Conservation (phyloP, 2,329 filamentous ascomycete species). For the Cryoendolithus antarcticus region DNA sequence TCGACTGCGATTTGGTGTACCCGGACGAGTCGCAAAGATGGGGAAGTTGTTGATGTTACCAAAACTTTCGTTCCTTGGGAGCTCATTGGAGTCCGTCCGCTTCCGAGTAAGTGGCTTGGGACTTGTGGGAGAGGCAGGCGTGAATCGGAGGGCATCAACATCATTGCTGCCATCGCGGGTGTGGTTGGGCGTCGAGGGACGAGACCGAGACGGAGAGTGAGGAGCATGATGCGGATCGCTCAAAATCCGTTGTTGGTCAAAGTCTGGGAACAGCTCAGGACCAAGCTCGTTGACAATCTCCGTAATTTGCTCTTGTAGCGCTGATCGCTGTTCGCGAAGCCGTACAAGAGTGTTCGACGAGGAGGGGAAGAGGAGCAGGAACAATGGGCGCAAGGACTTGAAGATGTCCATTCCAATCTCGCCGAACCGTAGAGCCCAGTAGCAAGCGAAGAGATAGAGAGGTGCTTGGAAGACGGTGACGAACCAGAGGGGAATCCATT, state of each 20-base stretch:
- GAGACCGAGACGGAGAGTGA: constrained; percentile 2
- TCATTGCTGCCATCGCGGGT: too few species aligned
- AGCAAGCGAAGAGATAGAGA: constrained; percentile 77
- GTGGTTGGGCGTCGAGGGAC: constrained; percentile 13
- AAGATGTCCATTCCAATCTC: constrained; percentile 97
- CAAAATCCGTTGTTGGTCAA: constrained; percentile 63
- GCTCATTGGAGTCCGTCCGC: constrained; percentile 33
- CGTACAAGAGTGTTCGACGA: constrained; percentile 74
- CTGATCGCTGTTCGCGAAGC: constrained; percentile 58
- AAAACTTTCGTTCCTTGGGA: constrained; percentile 86
- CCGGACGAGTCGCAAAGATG: constrained; percentile 78
- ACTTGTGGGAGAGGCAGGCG: constrained; percentile 12
- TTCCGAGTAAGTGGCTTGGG: constrained; percentile 2
- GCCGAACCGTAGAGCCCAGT: constrained; percentile 83
- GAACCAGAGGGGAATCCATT: constrained; percentile 66
- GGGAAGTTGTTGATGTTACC: constrained; percentile 76
- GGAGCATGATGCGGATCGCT: constrained; percentile 34
- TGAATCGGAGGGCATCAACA: constrained; percentile 14
- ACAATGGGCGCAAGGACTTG: constrained; percentile 80
- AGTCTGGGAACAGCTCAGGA: constrained; percentile 95
- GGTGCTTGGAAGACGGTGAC: constrained; percentile 60
- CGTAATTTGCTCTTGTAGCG: constrained; percentile 71
- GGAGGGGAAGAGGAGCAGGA: constrained; percentile 72
- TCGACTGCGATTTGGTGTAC: constrained; percentile 63
- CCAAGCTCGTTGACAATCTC: constrained; percentile 90